phyloP scores from a whole-genome alignment of 805 yeast genomes.

The Brettanomyces sp. region DNA sequence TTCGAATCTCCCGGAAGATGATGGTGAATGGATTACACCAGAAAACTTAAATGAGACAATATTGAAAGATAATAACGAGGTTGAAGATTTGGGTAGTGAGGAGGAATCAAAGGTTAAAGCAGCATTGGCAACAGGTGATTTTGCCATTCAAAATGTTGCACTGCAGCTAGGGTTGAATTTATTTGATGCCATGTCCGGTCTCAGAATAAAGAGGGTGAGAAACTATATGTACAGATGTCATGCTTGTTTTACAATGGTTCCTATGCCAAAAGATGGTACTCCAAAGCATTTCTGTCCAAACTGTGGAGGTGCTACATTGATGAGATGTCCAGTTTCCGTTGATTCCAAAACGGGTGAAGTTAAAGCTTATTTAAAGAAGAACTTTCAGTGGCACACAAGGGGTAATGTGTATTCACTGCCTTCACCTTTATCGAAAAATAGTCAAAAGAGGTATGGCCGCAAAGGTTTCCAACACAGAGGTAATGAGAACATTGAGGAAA shows the following conservation, averaged over 20 bases:
- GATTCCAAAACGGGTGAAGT: conserved; percentile 71
- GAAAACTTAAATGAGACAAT: conserved; percentile 69
- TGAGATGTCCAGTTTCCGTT: conserved; percentile 86
- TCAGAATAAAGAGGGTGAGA: conserved; percentile 74
- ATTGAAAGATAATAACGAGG: conserved; percentile 55
- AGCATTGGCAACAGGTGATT: conserved; percentile 91
- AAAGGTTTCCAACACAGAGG: conserved; percentile 67
- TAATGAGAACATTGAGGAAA: conserved; percentile 44
- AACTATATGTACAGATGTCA: conserved; percentile 95
- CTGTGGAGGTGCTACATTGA: conserved; percentile 89
- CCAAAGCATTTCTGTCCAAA: conserved; percentile 86
- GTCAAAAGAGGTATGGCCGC: conserved; percentile 64
- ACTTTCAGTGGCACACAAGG: conserved; percentile 87
- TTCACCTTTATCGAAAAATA: conserved; percentile 76
- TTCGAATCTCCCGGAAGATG: conserved; percentile 41
- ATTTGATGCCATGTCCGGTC: conserved; percentile 77
- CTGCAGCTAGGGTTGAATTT: conserved; percentile 83
- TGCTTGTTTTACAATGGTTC: conserved; percentile 83
- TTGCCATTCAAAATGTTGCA: conserved; percentile 93
- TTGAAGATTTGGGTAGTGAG: conserved; percentile 25
- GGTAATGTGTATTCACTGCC: conserved; percentile 79
- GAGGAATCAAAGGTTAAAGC: conserved; percentile 39
- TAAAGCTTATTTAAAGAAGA: conserved; percentile 80
- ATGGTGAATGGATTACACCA: conserved; percentile 86
- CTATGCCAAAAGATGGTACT: conserved; percentile 66